A percentile compares a stretch with the other conserved stretches of the same genome.
phyloP scores from a whole-genome alignment of 176 grass and related monocot genomes.

The Triticum timopheevii region DNA sequence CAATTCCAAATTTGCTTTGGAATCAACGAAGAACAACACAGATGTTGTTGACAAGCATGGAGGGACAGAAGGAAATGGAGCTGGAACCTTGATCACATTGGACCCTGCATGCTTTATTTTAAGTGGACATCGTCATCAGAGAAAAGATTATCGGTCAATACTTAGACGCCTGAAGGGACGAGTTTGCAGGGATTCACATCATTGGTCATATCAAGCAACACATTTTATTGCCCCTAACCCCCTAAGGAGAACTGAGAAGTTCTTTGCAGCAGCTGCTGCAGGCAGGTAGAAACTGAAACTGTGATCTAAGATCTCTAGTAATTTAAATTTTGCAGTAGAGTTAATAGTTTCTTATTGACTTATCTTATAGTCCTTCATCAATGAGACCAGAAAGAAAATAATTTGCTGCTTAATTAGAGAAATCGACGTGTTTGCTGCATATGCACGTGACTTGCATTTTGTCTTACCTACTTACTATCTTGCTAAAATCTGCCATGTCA shows the following conservation, averaged over 20 bases:
- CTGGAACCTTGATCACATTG: too few species aligned
- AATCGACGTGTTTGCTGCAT: background rate
- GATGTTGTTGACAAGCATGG: background rate
- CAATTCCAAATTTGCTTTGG: slow-evolving; percentile 15
- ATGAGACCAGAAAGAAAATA: background rate
- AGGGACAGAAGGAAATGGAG: slow-evolving; percentile 5
- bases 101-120: too few species aligned
- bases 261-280: slow-evolving; percentile 83
- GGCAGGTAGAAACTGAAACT: slow-evolving; percentile 56
- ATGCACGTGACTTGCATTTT: background rate
- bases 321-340: background rate
- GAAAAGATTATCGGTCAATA: slow-evolving; percentile 55
- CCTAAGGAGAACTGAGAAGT: slow-evolving; percentile 84
- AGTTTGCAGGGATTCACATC: slow-evolving; percentile 62
- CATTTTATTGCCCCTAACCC: slow-evolving; percentile 72
- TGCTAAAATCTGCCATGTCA: background rate
- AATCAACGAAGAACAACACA: slow-evolving; percentile 23
- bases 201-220: slow-evolving; percentile 84
- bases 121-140: slow-evolving; percentile 39
- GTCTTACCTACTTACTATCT: background rate
- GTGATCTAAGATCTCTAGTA: background rate
- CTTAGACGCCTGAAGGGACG: slow-evolving; percentile 53
- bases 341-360: background rate
- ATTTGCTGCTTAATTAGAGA: background rate
- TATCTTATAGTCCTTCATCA: background rate